Base-by-base conservation (phyloP, 164 flowering plant species). In the Protea cynaroides region DNA sequence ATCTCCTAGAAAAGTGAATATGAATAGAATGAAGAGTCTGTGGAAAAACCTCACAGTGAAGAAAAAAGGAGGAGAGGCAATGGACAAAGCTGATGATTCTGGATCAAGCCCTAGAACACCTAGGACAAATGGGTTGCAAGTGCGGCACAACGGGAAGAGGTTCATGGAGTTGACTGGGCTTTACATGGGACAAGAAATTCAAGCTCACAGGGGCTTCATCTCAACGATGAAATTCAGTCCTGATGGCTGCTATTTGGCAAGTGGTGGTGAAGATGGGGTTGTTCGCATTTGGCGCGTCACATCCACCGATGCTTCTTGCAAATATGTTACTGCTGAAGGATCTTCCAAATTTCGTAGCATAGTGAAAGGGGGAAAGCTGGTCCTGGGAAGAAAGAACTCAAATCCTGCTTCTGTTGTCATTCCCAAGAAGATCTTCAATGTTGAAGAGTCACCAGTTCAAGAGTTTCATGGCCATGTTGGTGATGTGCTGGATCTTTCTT, bases 261-360 rank as follows among this genome's bases (percentile, higher is more conserved):
- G 80, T 72, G 98, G 88, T 9, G 92, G 98, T 37, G 87, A 85
- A 76, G 98, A 93, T 78, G 92, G 96, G 9, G 76, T 90, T 44
- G 84, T 93, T 54, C 80, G 97, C 11, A 70, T 93, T 55, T 93
- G 98, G 98, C 75, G 67, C 4, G 83, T 93, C 10, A 65, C 66
- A 3, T 71, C 76, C 12, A 47, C 62, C 0, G 77, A 75, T 53
- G 75, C 84, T 24, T 78, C 81, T 22, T 62, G 58, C 34, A 67
- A 70, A 44, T 43, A 52, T 61, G 64, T 74, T 12, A 23, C 23
- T 44, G 57, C 69, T 52, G 79, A 69, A 56, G 66, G 63, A 44
- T 57, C 58, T 53, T 49, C 64, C 7, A 46, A 58, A 47, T 36
- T 46, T 46, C 34, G 29, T 47, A 36, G 68, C 54, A 70, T 56